Conservation (phyloP, 306 rosid genomes). For the Spatholobus suberectus region DNA sequence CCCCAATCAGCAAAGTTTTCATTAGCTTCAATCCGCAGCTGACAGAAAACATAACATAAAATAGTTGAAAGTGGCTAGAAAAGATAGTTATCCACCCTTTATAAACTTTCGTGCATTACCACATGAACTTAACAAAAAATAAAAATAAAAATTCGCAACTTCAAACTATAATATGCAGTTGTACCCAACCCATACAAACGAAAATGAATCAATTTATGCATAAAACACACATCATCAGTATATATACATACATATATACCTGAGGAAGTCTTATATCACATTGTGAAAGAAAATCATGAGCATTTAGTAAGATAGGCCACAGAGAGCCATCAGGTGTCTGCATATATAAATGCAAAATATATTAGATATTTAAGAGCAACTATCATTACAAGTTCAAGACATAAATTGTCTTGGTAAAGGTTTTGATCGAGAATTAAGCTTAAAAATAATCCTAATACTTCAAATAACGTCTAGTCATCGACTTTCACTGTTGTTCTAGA, state of each 20-base stretch:
- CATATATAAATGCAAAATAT: conserved; percentile 49
- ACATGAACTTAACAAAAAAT: background rate
- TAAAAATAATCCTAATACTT: conserved; percentile 22
- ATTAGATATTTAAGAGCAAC: conserved; percentile 15
- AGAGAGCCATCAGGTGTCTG: conserved; percentile 86
- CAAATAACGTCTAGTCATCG: background rate
- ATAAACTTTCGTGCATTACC: conserved; percentile 34
- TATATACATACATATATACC: conserved; percentile 53
- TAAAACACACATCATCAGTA: background rate
- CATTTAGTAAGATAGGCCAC: conserved; percentile 80
- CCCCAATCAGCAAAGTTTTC: conserved; percentile 73
- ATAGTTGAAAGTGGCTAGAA: conserved; percentile 21
- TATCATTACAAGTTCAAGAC: conserved; percentile 29
- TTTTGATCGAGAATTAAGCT: background rate
- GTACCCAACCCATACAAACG: conserved; percentile 10
- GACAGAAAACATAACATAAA: conserved; percentile 26
- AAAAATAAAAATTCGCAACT: background rate
- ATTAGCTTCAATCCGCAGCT: conserved; percentile 74
- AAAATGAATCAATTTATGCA: conserved; percentile 15
- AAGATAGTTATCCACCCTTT: conserved; percentile 1
- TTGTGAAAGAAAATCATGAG: conserved; percentile 73
- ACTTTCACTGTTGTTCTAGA: background rate
- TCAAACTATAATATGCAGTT: conserved; percentile 38
- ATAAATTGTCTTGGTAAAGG: background rate
- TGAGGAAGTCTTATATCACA: conserved; percentile 72